Evolutionary conservation across 176 grass and related monocot genomes (phyloP), one percentile per base, ranked within the genome.

Genomic region (Cocos nucifera): DNA sequence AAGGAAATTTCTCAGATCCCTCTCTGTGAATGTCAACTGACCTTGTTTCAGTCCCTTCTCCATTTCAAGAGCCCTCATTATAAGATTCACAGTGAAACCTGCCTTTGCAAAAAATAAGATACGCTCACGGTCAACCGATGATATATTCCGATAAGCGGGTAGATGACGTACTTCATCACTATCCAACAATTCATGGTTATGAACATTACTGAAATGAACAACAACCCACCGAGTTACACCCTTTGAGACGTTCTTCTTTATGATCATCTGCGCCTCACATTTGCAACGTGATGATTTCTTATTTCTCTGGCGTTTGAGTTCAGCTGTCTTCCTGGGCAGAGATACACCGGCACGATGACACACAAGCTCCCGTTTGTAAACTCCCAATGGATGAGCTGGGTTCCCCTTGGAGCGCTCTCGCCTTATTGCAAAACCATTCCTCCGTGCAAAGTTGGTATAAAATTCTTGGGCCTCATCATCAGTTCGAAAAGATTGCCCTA

Each of bases 371-470:
- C 80, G 17, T 22, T 83, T 83, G 21, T 83, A 83, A 25, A 83
- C 69, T 57, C 80, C 80, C 25, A 83, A 59, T 4, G 74, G 80
- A 19, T 83, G 80, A 28, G 66, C 49, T 20, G 80, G 32, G 52
- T 83, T 83, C 67, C 80, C 80, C 67, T 83, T 83, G 5, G 80
- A 83, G 16, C 80, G 74, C 26, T 83, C 74, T 30, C 65, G 67
- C 25, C 80, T 73, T 17, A 83, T 77, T 51, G 75, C 64, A 39
- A 83, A 83, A 25, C 80, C 80, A 54, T 70, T 78, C n/a, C 19
- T 54, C 58, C 58, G 75, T 6, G 75, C 80, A 78, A 78, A 83
- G 14, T 68, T 66, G 69, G 69, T 83, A 52, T 83, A 83, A 25
- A 73, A 68, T 63, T 83, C 80, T 69, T 73, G 69, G 15, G 74